Evolutionary conservation across 1,284 basidiomycete species (phyloP).

Genomic region (Irpex sp.): DNA sequence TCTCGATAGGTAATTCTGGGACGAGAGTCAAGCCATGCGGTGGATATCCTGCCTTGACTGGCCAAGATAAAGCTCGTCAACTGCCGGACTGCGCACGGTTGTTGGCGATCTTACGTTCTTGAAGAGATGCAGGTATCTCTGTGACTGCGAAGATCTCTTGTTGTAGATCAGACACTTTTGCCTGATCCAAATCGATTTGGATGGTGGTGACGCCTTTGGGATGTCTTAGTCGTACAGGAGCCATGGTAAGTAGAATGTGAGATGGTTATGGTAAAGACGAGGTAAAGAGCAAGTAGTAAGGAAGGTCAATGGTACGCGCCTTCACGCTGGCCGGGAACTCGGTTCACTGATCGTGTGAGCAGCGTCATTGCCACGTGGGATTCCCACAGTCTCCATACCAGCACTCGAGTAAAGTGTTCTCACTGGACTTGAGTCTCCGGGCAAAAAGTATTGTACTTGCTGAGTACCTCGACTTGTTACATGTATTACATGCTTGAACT

Average conservation of each 20-base stretch:
- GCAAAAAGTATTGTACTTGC: too few relatives aligned
- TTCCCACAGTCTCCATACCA: too few relatives aligned
- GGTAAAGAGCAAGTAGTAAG: background rate
- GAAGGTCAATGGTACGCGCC: too few relatives aligned
- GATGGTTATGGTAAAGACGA: background rate
- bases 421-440: too few relatives aligned
- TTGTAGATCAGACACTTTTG: constrained; percentile 70
- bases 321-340: too few relatives aligned
- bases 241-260: constrained; percentile 36
- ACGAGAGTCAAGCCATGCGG: constrained; percentile 68
- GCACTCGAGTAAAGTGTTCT: too few relatives aligned
- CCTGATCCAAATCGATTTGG: constrained; percentile 59
- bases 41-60: constrained; percentile 87
- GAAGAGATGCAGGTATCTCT: constrained; percentile 71
- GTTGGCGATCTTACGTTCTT: constrained; percentile 58
- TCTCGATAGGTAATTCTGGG: constrained; percentile 68
- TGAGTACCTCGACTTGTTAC: too few relatives aligned
- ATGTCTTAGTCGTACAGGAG: constrained; percentile 71
- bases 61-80: background rate
- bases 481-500: too few relatives aligned
- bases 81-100: background rate
- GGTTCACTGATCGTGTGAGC: background rate
- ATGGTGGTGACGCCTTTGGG: constrained; percentile 81
- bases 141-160: constrained; percentile 64
- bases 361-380: background rate